Conservation (phyloP, 1,139 yeast species). For the Yamadazyma sp. region DNA sequence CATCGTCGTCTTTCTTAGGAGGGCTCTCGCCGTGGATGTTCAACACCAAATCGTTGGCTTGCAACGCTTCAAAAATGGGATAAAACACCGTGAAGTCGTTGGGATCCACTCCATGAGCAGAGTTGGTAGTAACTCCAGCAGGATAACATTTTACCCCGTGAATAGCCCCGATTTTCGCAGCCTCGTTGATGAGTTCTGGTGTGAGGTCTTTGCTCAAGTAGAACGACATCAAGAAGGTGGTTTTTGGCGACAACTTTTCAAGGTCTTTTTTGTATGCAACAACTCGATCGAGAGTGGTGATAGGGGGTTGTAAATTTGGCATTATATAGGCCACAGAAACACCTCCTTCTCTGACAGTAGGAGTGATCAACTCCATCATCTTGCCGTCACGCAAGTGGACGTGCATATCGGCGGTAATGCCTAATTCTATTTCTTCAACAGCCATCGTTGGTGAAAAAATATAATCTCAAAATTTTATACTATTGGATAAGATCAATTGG, state of each 20-base stretch:
- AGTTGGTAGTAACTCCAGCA: slow-evolving; percentile 97
- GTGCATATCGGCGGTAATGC: slow-evolving; percentile 92
- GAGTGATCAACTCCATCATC: slow-evolving; percentile 90
- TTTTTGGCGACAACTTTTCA: slow-evolving; percentile 70
- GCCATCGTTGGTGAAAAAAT: slow-evolving; percentile 16
- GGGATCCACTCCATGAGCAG: slow-evolving; percentile 89
- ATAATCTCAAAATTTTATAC: slow-evolving; percentile 1
- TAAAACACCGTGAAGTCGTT: slow-evolving; percentile 86
- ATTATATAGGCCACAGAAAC: slow-evolving; percentile 86
- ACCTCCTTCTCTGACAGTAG: slow-evolving; percentile 89
- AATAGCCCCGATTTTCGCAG: slow-evolving; percentile 70
- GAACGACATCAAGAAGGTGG: slow-evolving; percentile 89
- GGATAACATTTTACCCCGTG: slow-evolving; percentile 95
- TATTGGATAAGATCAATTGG: too few relatives aligned
- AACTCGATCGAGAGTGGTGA: slow-evolving; percentile 77
- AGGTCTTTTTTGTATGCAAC: slow-evolving; percentile 65
- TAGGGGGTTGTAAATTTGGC: slow-evolving; percentile 96
- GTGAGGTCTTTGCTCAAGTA: slow-evolving; percentile 77
- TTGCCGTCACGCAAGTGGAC: slow-evolving; percentile 92
- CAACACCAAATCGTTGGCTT: slow-evolving; percentile 70
- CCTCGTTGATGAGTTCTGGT: slow-evolving; percentile 78
- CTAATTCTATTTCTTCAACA: slow-evolving; percentile 53
- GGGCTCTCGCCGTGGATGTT: slow-evolving; percentile 97
- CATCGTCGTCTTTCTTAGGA: slow-evolving; percentile 50
- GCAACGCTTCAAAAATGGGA: slow-evolving; percentile 87